Evolutionary conservation across 129 eudicot genomes (phyloP).

Genomic region (Helianthus annuus): HanXRQr2.0-SUNRISE NC_035448.2:29269373-29269872

Average conservation of each 20-base stretch:
- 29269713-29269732: background rate
- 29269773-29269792: conserved; percentile 85
- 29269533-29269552: conserved; percentile 3
- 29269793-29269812: conserved; percentile 92
- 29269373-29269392: conserved; percentile 25
- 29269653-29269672: conserved; percentile 63
- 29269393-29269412: conserved; percentile 50
- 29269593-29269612: conserved; percentile 43
- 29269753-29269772: conserved; percentile 45
- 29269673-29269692: conserved; percentile 55
- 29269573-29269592: conserved; percentile 14
- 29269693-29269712: conserved; percentile 1
- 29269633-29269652: conserved; percentile 55
- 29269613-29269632: conserved; percentile 58
- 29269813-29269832: conserved; percentile 70
- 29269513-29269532: conserved; percentile 19
- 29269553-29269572: background rate
- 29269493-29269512: conserved; percentile 69
- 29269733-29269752: background rate
- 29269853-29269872: conserved; percentile 47
- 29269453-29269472: conserved; percentile 59
- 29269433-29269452: conserved; percentile 62
- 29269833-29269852: conserved; percentile 68
- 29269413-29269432: conserved; percentile 70
- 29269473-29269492: conserved; percentile 78